phyloP scores from a whole-genome alignment of 306 rosid species.

The Dryas drummondii region DNA sequence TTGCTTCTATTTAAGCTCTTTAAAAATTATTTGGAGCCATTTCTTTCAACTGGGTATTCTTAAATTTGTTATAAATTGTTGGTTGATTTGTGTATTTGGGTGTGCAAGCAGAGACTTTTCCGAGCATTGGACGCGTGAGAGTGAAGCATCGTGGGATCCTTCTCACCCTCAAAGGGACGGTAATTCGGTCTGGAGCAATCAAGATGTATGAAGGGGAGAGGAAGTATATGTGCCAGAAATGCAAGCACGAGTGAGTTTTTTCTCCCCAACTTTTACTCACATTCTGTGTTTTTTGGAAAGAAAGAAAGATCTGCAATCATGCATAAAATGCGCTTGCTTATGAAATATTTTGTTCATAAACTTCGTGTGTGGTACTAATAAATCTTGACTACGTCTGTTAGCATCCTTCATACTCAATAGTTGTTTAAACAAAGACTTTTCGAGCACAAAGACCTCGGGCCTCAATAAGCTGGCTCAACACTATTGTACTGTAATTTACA shows the following conservation, averaged over 20 bases:
- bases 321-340: not conserved
- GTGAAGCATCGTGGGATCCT: constrained; percentile 86
- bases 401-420: not conserved
- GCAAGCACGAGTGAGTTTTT: constrained; percentile 59
- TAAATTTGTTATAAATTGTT: not conserved
- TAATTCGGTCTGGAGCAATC: constrained; percentile 77
- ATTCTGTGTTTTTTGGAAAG: not conserved
- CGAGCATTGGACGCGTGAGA: constrained; percentile 80
- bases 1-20: constrained; percentile 3
- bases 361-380: not conserved
- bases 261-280: not conserved
- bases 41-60: not conserved
- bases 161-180: constrained; percentile 90
- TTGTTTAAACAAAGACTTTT: not conserved
- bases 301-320: not conserved
- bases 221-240: constrained; percentile 73
- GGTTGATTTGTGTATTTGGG: constrained; percentile 19
- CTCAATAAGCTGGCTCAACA: not conserved
- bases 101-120: constrained; percentile 63
- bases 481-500: not conserved
- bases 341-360: not conserved
- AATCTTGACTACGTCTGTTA: not conserved
- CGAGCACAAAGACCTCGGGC: not conserved
- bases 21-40: not conserved
- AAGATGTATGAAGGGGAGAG: constrained; percentile 99